Evolutionary conservation across 2,329 filamentous ascomycete species (phyloP), one percentile per base, ranked within the genome.

Genomic region (Acrocalymma vagum): DNA sequence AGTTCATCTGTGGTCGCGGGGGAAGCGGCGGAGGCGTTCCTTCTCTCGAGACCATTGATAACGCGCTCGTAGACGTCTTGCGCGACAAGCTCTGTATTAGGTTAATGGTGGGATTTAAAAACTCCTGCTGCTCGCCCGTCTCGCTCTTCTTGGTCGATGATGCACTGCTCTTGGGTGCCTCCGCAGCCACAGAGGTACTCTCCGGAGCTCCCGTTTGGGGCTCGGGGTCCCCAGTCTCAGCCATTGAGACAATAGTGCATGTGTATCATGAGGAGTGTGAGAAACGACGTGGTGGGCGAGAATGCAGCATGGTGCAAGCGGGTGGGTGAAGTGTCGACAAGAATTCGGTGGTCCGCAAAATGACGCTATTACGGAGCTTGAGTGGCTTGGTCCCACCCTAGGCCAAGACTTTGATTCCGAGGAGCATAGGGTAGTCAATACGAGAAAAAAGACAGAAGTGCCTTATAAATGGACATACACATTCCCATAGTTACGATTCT

Each of bases 21-120:
- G 81, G 81, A 36, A 83, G 72, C 37, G 80, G 80, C 49, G 80
- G 80, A 38, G 77, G 78, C 14, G 70, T 72, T 40, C 77, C 76
- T 60, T 78, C 75, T 49, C 68, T 39, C 9, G 67, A 69, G 9
- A 53, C 47, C 13, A 53, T 34, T 4, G 62, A 60, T 16, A 60
- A 13, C 1, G 39, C 51, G 36, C 57, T 63, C 6, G 38, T 43
- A 2, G 64, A 67, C 3, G 60, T 48, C 11, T 45, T 57, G 16
- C 54, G 58, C 7, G 63, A 63, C 8, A 53, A 29, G 22, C 42
- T 59, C 29, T 55, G 51, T 46, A 67, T 66, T 26, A 68, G 56
- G 36, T 51, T 63, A 29, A 66, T 54, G 1, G 63, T 69, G 22
- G 63, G 65, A 22, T 67, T 67, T 6, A 48, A 47, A 34, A 68